Conservation (phyloP, 208 protist genomes). For the Phytomonas sp. region DNA sequence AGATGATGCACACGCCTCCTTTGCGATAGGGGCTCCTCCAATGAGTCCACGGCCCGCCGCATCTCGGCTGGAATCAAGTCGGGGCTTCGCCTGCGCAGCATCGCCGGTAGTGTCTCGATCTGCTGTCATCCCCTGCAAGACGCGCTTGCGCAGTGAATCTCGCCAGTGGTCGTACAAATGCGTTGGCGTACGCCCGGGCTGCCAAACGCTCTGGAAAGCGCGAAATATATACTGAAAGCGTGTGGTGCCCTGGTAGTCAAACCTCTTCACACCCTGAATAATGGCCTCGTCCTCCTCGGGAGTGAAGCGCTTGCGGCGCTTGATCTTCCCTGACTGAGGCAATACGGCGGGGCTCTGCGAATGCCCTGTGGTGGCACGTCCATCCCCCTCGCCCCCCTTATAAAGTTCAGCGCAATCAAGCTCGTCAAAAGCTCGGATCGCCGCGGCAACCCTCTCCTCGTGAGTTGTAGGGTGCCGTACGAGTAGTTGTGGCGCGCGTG, state of each 20-base stretch:
- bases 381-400: not conserved
- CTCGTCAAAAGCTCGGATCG: not conserved
- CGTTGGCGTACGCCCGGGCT: constrained; percentile 36
- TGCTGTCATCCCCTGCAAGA: constrained; percentile 19
- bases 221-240: constrained; percentile 61
- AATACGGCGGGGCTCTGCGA: not conserved
- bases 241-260: constrained; percentile 23
- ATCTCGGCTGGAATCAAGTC: not conserved
- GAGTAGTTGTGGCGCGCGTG: not conserved
- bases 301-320: constrained; percentile 48
- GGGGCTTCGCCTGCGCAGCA: not conserved
- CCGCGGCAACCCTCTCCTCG: not conserved
- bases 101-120: not conserved
- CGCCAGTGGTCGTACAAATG: constrained; percentile 85
- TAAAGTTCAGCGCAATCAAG: not conserved
- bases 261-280: constrained; percentile 58
- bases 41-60: not conserved
- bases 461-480: not conserved
- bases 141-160: constrained; percentile 37
- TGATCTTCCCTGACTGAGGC: not conserved
- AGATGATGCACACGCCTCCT: not conserved
- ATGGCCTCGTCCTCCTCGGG: constrained; percentile 67
- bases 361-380: not conserved
- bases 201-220: constrained; percentile 52
- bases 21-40: not conserved